Evolutionary conservation across 179 eudicot species (phyloP).

Genomic region (Patellifolia procumbens): DNA sequence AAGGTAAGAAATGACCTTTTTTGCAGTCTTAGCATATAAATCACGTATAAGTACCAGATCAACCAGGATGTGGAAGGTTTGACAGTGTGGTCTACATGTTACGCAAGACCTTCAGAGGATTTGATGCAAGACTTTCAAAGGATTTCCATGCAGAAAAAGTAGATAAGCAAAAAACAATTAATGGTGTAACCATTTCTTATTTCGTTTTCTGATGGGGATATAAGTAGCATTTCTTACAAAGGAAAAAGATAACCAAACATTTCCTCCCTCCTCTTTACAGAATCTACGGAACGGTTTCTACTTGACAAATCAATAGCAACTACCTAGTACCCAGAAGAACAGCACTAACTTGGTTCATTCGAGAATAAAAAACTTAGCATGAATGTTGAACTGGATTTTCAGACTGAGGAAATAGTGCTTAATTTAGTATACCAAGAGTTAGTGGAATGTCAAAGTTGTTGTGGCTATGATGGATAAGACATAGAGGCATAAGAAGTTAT

Average conservation of each 20-base stretch:
- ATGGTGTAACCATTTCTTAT: not conserved
- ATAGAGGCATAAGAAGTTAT: not conserved
- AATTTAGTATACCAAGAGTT: not conserved
- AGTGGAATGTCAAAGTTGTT: not conserved
- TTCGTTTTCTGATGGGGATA: not conserved
- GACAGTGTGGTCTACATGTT: not conserved
- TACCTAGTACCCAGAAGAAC: not conserved
- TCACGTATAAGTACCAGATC: not conserved
- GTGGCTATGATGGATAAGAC: not conserved
- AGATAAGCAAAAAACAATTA: not conserved
- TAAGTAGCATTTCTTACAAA: not conserved
- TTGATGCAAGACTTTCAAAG: not conserved
- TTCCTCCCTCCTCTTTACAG: not conserved
- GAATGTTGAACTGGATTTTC: not conserved
- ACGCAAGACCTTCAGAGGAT: not conserved
- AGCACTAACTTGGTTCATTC: conserved; percentile 1
- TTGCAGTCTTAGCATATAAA: not conserved
- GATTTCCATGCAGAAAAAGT: not conserved
- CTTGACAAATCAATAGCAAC: not conserved
- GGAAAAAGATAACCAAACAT: not conserved
- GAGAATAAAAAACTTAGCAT: not conserved
- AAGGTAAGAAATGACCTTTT: not conserved
- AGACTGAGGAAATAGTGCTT: not conserved
- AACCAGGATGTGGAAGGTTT: not conserved
- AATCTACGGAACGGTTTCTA: not conserved